phyloP scores from a whole-genome alignment of 495 filamentous ascomycete genomes.

The Aspergillus conjunctus region DNA sequence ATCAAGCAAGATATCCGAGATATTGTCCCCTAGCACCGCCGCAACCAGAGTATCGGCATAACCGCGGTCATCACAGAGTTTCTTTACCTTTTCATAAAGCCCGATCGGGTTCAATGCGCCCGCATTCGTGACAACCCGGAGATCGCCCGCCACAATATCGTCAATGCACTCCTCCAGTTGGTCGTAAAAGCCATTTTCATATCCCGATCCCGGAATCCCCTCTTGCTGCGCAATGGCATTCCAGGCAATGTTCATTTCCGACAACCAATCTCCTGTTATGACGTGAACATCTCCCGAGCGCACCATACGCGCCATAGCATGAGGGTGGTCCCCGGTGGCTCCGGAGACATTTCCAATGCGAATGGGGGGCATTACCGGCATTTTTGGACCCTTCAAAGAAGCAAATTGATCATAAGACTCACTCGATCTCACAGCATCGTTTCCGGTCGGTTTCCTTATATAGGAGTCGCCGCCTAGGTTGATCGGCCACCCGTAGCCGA shows the following conservation, averaged over 20 bases:
- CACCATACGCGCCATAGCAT: neutral
- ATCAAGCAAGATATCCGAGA: neutral
- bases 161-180: neutral
- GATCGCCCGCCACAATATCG: neutral
- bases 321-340: neutral
- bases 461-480: neutral
- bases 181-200: neutral
- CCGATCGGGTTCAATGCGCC: neutral
- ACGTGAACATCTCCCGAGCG: neutral
- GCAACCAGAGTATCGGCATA: neutral
- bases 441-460: neutral
- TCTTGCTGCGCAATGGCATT: neutral
- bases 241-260: neutral
- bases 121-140: neutral
- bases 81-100: neutral
- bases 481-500: neutral
- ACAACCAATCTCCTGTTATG: neutral
- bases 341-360: neutral
- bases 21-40: neutral
- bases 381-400: neutral
- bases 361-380: neutral
- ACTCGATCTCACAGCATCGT: neutral
- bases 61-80: neutral
- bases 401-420: neutral
- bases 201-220: neutral